Evolutionary conservation across 75 land plant genomes (phyloP).

Genomic region (Larix kaempferi): DNA sequence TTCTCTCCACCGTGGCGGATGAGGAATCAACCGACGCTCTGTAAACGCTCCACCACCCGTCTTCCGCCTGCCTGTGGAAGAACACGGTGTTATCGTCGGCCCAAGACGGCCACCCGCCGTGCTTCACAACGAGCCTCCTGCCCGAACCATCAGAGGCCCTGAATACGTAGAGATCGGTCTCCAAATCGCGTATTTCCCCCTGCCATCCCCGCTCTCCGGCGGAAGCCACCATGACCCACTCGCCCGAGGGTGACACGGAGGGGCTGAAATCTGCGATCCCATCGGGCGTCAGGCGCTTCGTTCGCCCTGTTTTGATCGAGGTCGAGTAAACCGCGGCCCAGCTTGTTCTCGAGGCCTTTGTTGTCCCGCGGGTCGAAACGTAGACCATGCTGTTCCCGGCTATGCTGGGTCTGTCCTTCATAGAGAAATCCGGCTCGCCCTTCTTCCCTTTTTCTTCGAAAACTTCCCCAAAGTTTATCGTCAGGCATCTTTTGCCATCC

Average conservation of each 20-base stretch:
- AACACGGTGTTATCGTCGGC: conserved; percentile 66
- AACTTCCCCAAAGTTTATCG: not conserved
- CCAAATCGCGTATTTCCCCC: conserved; percentile 69
- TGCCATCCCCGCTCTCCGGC: conserved; percentile 59
- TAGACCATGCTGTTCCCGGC: conserved; percentile 55
- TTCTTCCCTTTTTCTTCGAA: not conserved
- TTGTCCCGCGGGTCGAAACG: conserved; percentile 61
- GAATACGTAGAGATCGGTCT: conserved; percentile 71
- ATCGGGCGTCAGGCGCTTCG: conserved; percentile 66
- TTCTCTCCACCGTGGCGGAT: conserved; percentile 35
- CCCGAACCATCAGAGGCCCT: conserved; percentile 59
- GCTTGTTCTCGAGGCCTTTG: conserved; percentile 45
- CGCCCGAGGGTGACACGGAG: conserved; percentile 85
- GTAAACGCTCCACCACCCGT: conserved; percentile 84
- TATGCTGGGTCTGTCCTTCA: conserved; percentile 76
- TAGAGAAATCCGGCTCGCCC: conserved; percentile 23
- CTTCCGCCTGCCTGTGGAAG: conserved; percentile 65
- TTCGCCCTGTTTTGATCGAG: conserved; percentile 34
- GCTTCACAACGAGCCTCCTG: conserved; percentile 49
- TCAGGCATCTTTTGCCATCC: not conserved
- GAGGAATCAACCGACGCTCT: conserved; percentile 18
- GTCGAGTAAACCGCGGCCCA: conserved; percentile 91
- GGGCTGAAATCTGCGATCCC: conserved; percentile 91
- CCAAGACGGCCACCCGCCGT: conserved; percentile 97
- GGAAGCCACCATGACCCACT: conserved; percentile 82